Evolutionary conservation across 257 asterid species (phyloP).

Genomic region (Petunia axillaris): DNA sequence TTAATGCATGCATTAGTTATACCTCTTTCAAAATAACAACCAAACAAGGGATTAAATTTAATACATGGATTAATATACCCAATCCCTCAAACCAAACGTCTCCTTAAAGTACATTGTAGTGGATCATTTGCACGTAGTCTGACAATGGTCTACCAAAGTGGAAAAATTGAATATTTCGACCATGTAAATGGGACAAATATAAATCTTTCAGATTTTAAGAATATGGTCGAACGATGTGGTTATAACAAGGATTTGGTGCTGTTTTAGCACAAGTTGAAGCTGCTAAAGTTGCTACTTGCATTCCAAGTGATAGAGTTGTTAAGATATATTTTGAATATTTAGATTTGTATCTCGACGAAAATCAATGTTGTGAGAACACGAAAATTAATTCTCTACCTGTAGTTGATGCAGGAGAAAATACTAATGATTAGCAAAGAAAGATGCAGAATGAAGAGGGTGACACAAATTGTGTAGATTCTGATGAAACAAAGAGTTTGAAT

Average conservation of each 20-base stretch:
- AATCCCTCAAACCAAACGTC: too few species aligned
- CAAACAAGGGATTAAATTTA: too few species aligned
- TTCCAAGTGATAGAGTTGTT: neutral
- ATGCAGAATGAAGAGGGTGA: neutral
- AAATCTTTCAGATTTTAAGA: neutral
- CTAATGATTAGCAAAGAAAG: neutral
- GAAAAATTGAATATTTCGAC: neutral
- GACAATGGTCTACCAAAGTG: neutral
- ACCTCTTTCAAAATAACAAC: too few species aligned
- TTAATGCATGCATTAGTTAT: too few species aligned
- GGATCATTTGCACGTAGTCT: neutral
- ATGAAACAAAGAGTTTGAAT: neutral
- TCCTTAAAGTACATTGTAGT: neutral
- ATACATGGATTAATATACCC: too few species aligned
- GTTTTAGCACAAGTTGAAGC: neutral
- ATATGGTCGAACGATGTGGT: neutral
- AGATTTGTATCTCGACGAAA: neutral
- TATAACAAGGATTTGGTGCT: neutral
- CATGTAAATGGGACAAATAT: neutral
- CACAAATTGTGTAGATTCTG: neutral
- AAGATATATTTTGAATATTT: neutral
- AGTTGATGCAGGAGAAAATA: neutral
- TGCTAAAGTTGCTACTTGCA: neutral
- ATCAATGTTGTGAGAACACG: neutral
- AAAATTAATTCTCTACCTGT: neutral